Percentiles rank a stretch among this genome's conserved stretches.
Conservation (phyloP, 352 stramenopile genomes). For the Pythium dissimile region DNA sequence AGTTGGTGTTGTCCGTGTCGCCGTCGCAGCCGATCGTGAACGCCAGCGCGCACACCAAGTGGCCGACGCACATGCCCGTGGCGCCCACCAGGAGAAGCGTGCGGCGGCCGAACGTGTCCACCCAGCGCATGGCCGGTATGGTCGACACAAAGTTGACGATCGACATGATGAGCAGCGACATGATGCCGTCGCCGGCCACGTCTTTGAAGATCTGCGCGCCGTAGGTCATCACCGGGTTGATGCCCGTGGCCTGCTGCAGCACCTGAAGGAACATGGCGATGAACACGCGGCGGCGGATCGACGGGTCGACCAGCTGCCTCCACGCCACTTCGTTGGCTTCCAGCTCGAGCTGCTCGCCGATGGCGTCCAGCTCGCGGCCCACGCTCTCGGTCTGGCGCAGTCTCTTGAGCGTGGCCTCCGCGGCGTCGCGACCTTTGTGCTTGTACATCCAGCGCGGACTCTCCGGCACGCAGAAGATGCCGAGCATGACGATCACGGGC, state of each 20-base stretch:
- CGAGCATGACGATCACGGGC: slow-evolving; percentile 36
- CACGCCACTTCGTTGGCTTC: slow-evolving; percentile 27
- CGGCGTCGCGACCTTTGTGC: slow-evolving; percentile 31
- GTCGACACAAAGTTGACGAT: slow-evolving; percentile 38
- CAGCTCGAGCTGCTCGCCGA: slow-evolving; percentile 36
- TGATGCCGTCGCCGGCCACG: slow-evolving; percentile 28
- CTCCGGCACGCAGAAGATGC: slow-evolving; percentile 47
- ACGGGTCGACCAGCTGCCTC: slow-evolving; percentile 27
- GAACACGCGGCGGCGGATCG: slow-evolving; percentile 23
- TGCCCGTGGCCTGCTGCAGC: slow-evolving; percentile 39
- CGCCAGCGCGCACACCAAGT: slow-evolving; percentile 30
- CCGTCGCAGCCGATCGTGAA: slow-evolving; percentile 41
- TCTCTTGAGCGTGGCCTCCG: slow-evolving; percentile 23
- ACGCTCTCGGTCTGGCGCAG: slow-evolving; percentile 33
- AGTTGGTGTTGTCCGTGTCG: slow-evolving; percentile 19
- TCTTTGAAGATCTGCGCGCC: slow-evolving; percentile 39
- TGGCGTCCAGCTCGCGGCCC: slow-evolving; percentile 32
- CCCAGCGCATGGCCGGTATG: slow-evolving; percentile 37
- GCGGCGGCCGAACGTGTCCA: slow-evolving; percentile 36
- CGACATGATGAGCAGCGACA: slow-evolving; percentile 33
- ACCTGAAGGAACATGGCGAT: slow-evolving; percentile 38
- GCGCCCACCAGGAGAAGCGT: slow-evolving; percentile 35
- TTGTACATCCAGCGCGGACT: slow-evolving; percentile 49
- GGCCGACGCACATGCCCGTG: slow-evolving; percentile 37
- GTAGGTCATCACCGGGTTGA: slow-evolving; percentile 41